A percentile compares a stretch with the other conserved stretches of the same genome.
Conservation (phyloP, 306 rosid genomes). For the Canavalia gladiata region DNA sequence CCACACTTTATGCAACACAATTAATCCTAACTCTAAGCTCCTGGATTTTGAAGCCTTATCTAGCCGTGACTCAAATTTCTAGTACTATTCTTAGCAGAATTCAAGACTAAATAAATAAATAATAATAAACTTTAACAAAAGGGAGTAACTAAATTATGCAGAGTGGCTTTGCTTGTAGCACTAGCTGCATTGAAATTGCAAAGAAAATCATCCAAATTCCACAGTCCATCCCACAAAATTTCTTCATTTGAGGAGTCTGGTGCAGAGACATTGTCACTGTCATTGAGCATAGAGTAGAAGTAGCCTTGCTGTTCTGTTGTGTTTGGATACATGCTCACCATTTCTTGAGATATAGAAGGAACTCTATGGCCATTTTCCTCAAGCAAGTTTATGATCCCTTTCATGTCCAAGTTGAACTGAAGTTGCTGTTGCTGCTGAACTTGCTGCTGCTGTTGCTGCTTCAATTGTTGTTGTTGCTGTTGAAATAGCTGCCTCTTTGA, state of each 20-base stretch:
- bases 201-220: constrained; percentile 84
- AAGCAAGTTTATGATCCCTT: constrained; percentile 66
- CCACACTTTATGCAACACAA: constrained; percentile 50
- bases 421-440: constrained; percentile 53
- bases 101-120: not conserved
- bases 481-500: constrained; percentile 66
- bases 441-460: constrained; percentile 44
- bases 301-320: constrained; percentile 58
- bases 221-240: constrained; percentile 76
- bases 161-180: constrained; percentile 58
- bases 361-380: constrained; percentile 62
- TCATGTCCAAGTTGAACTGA: constrained; percentile 69
- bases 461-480: constrained; percentile 61
- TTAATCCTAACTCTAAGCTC: constrained; percentile 43
- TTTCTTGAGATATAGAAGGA: constrained; percentile 59
- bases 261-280: constrained; percentile 50
- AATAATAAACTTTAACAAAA: constrained; percentile 52
- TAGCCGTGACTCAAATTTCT: constrained; percentile 27
- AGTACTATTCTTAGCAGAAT: constrained; percentile 26
- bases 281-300: constrained; percentile 60
- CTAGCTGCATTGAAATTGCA: constrained; percentile 57
- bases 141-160: constrained; percentile 71
- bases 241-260: constrained; percentile 68
- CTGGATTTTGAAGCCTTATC: constrained; percentile 51
- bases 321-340: constrained; percentile 52